phyloP scores from a whole-genome alignment of 805 yeast species.

The Metschnikowia vanudenii region DNA sequence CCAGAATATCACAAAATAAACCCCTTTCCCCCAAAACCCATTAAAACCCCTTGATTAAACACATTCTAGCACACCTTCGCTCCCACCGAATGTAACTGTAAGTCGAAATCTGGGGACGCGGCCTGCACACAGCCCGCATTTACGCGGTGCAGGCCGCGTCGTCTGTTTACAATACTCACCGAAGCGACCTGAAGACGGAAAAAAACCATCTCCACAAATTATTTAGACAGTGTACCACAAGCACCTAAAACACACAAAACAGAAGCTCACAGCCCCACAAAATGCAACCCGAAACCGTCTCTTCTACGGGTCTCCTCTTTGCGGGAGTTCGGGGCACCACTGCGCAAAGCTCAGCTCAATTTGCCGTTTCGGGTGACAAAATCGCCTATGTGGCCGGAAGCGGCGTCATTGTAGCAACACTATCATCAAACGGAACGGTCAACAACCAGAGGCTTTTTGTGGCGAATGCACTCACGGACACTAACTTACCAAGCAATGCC shows the following conservation, averaged over 20 bases:
- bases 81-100: too few species aligned
- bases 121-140: not conserved
- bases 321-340: slow-evolving; percentile 45
- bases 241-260: not conserved
- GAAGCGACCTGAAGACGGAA: not conserved
- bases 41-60: too few species aligned
- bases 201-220: not conserved
- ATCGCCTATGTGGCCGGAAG: slow-evolving; percentile 59
- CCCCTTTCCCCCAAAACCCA: too few species aligned
- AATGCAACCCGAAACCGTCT: not conserved
- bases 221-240: too few species aligned
- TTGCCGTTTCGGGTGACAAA: slow-evolving; percentile 38
- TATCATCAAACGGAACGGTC: slow-evolving; percentile 22
- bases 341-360: slow-evolving; percentile 40
- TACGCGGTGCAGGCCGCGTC: not conserved
- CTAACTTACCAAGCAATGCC: not conserved
- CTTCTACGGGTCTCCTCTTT: slow-evolving; percentile 1
- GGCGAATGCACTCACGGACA: slow-evolving; percentile 34
- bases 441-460: slow-evolving; percentile 49
- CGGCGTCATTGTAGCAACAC: slow-evolving; percentile 52
- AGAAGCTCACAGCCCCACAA: not conserved
- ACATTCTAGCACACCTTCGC: too few species aligned
- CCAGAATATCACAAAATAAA: too few species aligned
- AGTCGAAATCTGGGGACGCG: slow-evolving; percentile 12
- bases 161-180: slow-evolving; percentile 8